Evolutionary conservation across 257 asterid genomes (phyloP), one percentile per base, ranked within the genome.

Genomic region (Forsythia viridissima): DNA sequence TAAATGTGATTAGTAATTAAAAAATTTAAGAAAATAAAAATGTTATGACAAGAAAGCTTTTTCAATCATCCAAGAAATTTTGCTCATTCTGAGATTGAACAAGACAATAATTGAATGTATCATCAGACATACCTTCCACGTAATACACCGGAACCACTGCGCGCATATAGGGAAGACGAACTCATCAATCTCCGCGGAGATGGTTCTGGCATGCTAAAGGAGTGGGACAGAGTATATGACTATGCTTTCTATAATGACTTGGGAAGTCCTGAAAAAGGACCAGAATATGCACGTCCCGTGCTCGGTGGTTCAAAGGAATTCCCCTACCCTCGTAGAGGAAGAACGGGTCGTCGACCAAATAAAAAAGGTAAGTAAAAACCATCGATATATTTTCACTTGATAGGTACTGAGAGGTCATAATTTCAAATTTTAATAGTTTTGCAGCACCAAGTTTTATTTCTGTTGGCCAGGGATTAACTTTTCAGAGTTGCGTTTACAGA

Each of bases 211-310:
- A 61, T 82, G 63, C 86, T 88, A 3, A 24, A 84, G 74, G 92
- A 86, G 81, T 88, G 92, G 92, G 92, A 88, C 42, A 77, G 92
- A 37, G 90, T 88, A 4, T 88, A 88, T 41, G 92, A 88, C 81
- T 88, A 88, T 21, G 92, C 87, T 51, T 78, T 73, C 37, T 88
- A 88, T 80, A 88, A 88, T 30, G 92, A 88, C 30, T 79, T 86
- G 44, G 90, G 84, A 0, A 69, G 84, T 57, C 90, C 92, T 4
- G 92, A 88, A 75, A 84, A 55, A 16, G 67, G 67, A 59, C 67
- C 37, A n/a, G 67, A 59, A 6, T 2, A 59, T 59, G 34, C 4
- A 57, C 67, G 67, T 2, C 67, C 36, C 5, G 67, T 57, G 36
- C 67, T 57, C 8, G 67, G 67, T 57, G 67, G 36, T 57, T 20